Percentiles rank a stretch among this genome's conserved stretches.
phyloP scores from a whole-genome alignment of 345 rosid genomes.

The Lepidium didymum region DNA sequence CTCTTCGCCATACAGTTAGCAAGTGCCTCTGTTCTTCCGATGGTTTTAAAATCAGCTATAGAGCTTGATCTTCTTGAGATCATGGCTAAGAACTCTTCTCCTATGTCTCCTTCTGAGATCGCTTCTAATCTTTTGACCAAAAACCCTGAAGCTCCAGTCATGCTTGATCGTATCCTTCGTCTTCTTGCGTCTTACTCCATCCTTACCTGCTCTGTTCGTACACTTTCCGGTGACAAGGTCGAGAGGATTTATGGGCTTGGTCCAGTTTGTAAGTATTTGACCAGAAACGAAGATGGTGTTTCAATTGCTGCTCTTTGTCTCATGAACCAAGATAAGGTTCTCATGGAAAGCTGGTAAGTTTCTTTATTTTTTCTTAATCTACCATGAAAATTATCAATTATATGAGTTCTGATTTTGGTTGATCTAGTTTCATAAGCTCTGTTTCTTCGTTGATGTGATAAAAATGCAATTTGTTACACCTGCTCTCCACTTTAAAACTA shows the following conservation, averaged over 20 bases:
- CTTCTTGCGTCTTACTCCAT: slow-evolving; percentile 63
- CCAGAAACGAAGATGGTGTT: slow-evolving; percentile 76
- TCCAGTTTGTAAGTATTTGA: slow-evolving; percentile 79
- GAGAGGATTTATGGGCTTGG: slow-evolving; percentile 66
- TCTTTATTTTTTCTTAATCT: background rate
- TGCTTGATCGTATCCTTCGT: slow-evolving; percentile 71
- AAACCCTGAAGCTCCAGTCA: slow-evolving; percentile 66
- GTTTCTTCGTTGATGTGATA: background rate
- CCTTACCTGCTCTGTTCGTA: slow-evolving; percentile 42
- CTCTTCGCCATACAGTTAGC: slow-evolving; percentile 70
- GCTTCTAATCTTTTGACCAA: slow-evolving; percentile 64
- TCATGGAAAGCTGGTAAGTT: slow-evolving; percentile 88
- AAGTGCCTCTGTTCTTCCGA: slow-evolving; percentile 73
- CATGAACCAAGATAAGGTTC: slow-evolving; percentile 87
- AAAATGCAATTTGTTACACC: background rate
- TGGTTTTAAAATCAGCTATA: slow-evolving; percentile 79
- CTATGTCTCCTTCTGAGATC: slow-evolving; percentile 53
- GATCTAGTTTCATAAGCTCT: slow-evolving; percentile 5
- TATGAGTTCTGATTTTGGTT: background rate
- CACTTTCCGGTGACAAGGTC: slow-evolving; percentile 30
- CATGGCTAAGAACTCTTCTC: slow-evolving; percentile 55
- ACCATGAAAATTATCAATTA: too few species aligned
- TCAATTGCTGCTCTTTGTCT: slow-evolving; percentile 59
- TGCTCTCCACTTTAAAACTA: background rate
- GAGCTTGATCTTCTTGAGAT: slow-evolving; percentile 88